phyloP scores from a whole-genome alignment of 306 rosid genomes.

The Corylus avellana region DNA sequence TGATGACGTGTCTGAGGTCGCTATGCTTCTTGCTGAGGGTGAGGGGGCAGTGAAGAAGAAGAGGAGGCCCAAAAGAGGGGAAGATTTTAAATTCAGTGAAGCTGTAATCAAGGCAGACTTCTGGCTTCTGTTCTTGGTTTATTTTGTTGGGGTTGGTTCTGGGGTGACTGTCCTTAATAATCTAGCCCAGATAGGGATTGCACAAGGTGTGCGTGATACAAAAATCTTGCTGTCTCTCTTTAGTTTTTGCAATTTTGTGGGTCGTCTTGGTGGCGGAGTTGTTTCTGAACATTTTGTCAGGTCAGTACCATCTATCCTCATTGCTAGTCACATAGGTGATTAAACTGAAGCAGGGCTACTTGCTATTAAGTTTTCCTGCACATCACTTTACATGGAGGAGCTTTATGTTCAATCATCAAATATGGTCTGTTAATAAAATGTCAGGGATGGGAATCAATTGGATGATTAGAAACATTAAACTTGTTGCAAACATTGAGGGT shows the following conservation, averaged over 20 bases:
- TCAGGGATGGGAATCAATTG: background rate
- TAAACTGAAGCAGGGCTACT: background rate
- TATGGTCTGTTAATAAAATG: background rate
- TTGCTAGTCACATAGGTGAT: constrained; percentile 13
- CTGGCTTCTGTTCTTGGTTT: constrained; percentile 75
- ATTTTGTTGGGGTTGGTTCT: constrained; percentile 81
- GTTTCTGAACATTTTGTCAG: constrained; percentile 80
- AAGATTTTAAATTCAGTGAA: constrained; percentile 66
- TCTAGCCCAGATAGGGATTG: constrained; percentile 77
- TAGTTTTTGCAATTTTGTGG: constrained; percentile 76
- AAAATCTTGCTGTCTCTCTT: constrained; percentile 67
- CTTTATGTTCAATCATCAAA: background rate
- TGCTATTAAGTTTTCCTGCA: background rate
- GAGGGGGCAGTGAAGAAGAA: constrained; percentile 81
- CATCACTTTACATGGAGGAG: background rate
- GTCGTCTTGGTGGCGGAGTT: constrained; percentile 87
- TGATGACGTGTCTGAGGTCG: constrained; percentile 59
- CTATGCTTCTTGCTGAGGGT: constrained; percentile 82
- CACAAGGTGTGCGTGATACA: constrained; percentile 69
- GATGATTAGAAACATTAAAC: background rate
- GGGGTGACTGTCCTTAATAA: constrained; percentile 82
- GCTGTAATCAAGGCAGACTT: constrained; percentile 81
- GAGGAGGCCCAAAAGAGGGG: constrained; percentile 87
- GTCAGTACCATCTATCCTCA: constrained; percentile 43
- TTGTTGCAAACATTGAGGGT: background rate